Evolutionary conservation across 78 protist genomes (phyloP).

Genomic region (Dictyostelium firmibasis): DNA sequence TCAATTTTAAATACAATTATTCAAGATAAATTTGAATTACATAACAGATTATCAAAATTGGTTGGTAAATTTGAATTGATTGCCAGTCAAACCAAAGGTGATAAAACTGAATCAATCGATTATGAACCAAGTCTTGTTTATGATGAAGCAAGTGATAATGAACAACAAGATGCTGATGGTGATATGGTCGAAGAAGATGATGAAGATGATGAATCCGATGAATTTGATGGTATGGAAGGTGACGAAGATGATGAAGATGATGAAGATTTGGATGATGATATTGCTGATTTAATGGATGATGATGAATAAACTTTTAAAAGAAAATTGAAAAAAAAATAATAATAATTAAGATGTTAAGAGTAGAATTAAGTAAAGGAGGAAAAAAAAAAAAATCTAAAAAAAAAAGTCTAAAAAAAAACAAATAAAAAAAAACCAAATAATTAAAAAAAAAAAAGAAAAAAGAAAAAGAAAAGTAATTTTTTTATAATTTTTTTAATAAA

Average conservation of each 20-base stretch:
- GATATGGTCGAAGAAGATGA: conserved; percentile 29
- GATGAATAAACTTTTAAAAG: not conserved
- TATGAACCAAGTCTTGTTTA: conserved; percentile 41
- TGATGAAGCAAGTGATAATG: conserved; percentile 27
- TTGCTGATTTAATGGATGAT: conserved; percentile 14
- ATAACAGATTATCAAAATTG: conserved; percentile 29
- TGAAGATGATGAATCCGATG: conserved; percentile 16
- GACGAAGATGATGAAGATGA: conserved; percentile 34
- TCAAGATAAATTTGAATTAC: conserved; percentile 56
- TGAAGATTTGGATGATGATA: conserved; percentile 17
- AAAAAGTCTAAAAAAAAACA: not conserved
- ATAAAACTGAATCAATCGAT: not conserved
- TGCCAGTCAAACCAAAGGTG: not conserved
- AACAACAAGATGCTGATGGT: conserved; percentile 19
- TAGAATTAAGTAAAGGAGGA: too few species aligned
- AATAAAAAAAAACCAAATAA: not conserved
- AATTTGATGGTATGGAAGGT: conserved; percentile 14
- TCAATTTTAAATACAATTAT: conserved; percentile 35
- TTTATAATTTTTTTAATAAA: not conserved
- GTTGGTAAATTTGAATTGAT: conserved; percentile 59
- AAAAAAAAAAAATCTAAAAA: not conserved
- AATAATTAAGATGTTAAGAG: too few species aligned
- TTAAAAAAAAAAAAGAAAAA: not conserved
- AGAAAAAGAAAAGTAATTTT: too few species aligned
- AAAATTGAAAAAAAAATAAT: not conserved